A percentile compares a stretch with the other conserved stretches of the same genome.
Evolutionary conservation across 169 alveolate genomes (phyloP).

Genomic region (Plasmodium vivax): DNA sequence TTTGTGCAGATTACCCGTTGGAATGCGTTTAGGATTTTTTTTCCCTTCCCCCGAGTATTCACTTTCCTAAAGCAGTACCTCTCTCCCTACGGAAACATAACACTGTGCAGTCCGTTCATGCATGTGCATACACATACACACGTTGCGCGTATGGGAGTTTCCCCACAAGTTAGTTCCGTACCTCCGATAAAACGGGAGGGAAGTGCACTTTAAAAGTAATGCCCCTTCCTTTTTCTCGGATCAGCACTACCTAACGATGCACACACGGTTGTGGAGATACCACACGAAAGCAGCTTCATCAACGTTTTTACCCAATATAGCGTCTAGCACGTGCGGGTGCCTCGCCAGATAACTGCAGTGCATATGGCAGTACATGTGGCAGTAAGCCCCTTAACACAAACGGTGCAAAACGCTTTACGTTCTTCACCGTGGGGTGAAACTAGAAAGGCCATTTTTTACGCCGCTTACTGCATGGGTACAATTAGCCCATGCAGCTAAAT

Average conservation of each 20-base stretch:
- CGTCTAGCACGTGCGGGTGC: background rate
- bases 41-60: too few relatives aligned
- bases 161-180: background rate
- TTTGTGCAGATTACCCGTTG: too few relatives aligned
- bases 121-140: background rate
- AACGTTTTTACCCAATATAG: background rate
- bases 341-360: background rate
- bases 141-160: background rate
- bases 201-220: background rate
- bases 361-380: background rate
- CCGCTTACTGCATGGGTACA: background rate
- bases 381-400: background rate
- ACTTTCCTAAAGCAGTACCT: too few relatives aligned
- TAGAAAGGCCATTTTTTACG: background rate
- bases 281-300: background rate
- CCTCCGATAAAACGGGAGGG: background rate
- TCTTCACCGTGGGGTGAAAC: background rate
- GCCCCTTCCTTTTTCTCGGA: background rate
- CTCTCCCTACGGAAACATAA: background rate
- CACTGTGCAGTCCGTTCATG: background rate
- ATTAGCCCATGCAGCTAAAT: background rate
- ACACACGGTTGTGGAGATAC: background rate
- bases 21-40: too few relatives aligned
- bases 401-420: background rate
- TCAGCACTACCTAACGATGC: background rate